Percentiles rank a stretch among this genome's conserved stretches.
phyloP scores from a whole-genome alignment of 75 land plant species.

The Larix kaempferi region DNA sequence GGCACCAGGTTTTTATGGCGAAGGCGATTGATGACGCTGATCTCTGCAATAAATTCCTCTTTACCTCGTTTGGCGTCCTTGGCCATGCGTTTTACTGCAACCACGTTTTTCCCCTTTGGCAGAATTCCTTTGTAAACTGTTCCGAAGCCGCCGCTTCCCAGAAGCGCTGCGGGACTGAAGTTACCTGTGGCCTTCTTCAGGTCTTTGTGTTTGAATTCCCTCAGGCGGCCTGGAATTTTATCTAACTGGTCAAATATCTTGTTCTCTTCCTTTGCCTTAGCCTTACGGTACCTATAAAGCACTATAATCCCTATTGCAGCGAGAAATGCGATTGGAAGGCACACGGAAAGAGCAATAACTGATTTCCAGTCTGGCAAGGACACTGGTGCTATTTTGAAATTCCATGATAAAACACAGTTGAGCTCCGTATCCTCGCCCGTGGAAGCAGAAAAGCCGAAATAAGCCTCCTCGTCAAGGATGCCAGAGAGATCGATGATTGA shows the following conservation, averaged over 20 bases:
- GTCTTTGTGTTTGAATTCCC: constrained; percentile 34
- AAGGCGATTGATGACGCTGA: constrained; percentile 26
- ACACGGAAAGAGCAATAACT: background rate
- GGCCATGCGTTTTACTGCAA: constrained; percentile 24
- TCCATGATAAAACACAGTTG: constrained; percentile 23
- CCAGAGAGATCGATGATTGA: too few species aligned
- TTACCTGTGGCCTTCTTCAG: constrained; percentile 22
- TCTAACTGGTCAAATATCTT: background rate
- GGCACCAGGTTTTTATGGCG: constrained; percentile 41
- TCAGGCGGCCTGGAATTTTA: constrained; percentile 6
- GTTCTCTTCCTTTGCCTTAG: background rate
- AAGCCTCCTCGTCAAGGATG: constrained; percentile 5
- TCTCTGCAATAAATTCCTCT: constrained; percentile 28
- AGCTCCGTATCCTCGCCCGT: constrained; percentile 6
- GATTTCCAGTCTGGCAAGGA: background rate
- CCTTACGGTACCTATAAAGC: background rate
- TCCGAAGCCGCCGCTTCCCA: constrained; percentile 36
- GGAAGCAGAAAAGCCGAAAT: constrained; percentile 36
- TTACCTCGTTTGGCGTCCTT: constrained; percentile 22
- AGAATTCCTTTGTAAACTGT: constrained; percentile 26
- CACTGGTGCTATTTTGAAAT: background rate
- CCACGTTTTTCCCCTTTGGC: constrained; percentile 2
- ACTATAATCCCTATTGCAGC: background rate
- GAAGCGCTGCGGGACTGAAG: constrained; percentile 6
- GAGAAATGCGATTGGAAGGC: background rate